Evolutionary conservation across 2,329 filamentous ascomycete species (phyloP).

Genomic region (Hymenoscyphus scutula): DNA sequence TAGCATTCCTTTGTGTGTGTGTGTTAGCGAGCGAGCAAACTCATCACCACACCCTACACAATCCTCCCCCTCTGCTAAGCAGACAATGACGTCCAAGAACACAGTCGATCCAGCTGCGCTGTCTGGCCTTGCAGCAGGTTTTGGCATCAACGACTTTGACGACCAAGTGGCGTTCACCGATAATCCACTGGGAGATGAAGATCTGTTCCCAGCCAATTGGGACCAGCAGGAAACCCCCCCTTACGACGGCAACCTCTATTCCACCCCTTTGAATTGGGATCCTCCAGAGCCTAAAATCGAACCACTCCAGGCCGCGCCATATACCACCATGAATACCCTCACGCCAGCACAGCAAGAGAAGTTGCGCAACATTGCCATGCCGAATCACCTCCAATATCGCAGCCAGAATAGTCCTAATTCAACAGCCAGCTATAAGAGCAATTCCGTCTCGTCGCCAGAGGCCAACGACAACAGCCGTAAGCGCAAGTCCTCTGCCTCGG

Average conservation of each 20-base stretch:
- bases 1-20: background rate
- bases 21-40: background rate
- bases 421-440: slow-evolving; percentile 46
- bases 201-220: slow-evolving; percentile 25
- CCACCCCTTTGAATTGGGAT: slow-evolving; percentile 36
- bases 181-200: slow-evolving; percentile 20
- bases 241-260: slow-evolving; percentile 35
- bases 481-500: slow-evolving; percentile 64
- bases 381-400: slow-evolving; percentile 55
- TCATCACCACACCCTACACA: background rate
- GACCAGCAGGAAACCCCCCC: slow-evolving; percentile 31
- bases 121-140: slow-evolving; percentile 28
- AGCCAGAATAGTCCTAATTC: slow-evolving; percentile 54
- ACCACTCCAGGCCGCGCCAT: slow-evolving; percentile 22
- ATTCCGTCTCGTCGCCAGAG: slow-evolving; percentile 57
- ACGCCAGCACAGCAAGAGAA: slow-evolving; percentile 60
- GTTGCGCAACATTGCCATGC: slow-evolving; percentile 63
- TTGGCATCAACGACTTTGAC: slow-evolving; percentile 28
- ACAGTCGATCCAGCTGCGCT: slow-evolving; percentile 29
- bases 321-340: slow-evolving; percentile 41
- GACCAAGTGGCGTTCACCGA: slow-evolving; percentile 28
- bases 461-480: slow-evolving; percentile 55
- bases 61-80: background rate
- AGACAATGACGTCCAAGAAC: slow-evolving; percentile 25
- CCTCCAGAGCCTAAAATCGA: slow-evolving; percentile 31